Base-by-base conservation (phyloP, 306 rosid species). In the Bauhinia variegata region DNA sequence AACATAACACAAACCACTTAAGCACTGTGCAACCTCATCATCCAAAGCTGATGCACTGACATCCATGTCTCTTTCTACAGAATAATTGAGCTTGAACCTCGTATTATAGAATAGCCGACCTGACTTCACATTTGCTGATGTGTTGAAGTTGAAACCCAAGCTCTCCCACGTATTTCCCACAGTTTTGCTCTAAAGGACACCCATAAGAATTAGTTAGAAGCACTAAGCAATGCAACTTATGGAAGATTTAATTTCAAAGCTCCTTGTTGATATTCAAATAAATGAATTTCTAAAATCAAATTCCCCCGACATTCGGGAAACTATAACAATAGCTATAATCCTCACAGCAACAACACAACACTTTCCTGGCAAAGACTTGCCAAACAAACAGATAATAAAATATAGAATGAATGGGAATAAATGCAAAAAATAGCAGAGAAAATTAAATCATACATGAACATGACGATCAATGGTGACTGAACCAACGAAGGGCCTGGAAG, bases 31-130 rank as follows among this genome's bases (percentile, higher is more conserved):
- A 46, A 48, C 76, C 39, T 50, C 78, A 34, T 80, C 85, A 41
- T 59, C 79, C 72, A 82, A 61, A 23, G 87, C 72, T 13, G 88
- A 78, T 8, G 82, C 23, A 54, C 83, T 72, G 56, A 72, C 79
- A 61, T 84, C 83, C 89, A 81, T 84, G 59, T 80, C 86, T 75
- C 78, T 82, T 42, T 76, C 91, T 15, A 83, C 13, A 39, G 72
- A 82, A 67, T 89, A 89, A 41, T 70, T 76, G 63, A 82, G 41
- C 78, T 81, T 72, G 41, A 85, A 82, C 43, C 74, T 75, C 17
- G 73, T 75, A 18, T 16, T 56, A 68, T 38, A 28, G 62, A 68
- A 44, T 68, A 75, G 34, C 54, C 42, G 79, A 49, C 60, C 80
- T 56, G 78, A 61, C 64, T 71, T 60, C 6, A 64, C 75, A 69